Conservation (phyloP, 257 asterid genomes). For the Craterostigma plantagineum region DNA sequence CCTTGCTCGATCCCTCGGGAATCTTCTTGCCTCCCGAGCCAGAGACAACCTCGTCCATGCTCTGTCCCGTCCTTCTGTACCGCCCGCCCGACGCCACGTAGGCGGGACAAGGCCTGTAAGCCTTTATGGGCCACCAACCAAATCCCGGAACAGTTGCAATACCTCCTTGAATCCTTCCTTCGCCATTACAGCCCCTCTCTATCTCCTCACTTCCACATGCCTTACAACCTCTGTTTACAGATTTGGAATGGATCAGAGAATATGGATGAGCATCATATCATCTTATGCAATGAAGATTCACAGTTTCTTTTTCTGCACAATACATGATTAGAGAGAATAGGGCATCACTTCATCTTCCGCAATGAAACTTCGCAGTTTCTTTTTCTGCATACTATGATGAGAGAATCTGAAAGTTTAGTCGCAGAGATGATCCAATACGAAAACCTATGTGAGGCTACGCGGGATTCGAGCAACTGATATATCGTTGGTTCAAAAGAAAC, state of each 20-base stretch:
- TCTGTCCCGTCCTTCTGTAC: conserved; percentile 66
- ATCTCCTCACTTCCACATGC: conserved; percentile 65
- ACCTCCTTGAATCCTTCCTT: conserved; percentile 97
- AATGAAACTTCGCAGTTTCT: no score
- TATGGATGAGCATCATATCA: no score
- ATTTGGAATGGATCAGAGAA: background rate
- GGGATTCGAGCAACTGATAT: no score
- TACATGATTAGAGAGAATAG: no score
- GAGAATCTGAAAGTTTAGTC: no score
- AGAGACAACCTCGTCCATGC: conserved; percentile 85
- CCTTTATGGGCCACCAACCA: conserved; percentile 99
- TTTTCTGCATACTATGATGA: no score
- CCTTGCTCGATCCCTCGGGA: conserved; percentile 8
- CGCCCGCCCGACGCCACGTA: conserved; percentile 76
- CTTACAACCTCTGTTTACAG: conserved; percentile 44
- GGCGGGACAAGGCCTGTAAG: conserved; percentile 87
- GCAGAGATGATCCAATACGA: no score
- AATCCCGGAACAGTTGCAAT: conserved; percentile 83
- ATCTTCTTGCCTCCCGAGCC: conserved; percentile 27
- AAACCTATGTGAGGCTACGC: no score
- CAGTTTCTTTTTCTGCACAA: no score
- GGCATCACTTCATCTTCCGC: no score
- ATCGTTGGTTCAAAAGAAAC: no score
- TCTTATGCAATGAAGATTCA: no score
- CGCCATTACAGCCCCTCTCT: conserved; percentile 78